Conservation (phyloP, 1,139 yeast species). For the Kodamaea suecica region DNA sequence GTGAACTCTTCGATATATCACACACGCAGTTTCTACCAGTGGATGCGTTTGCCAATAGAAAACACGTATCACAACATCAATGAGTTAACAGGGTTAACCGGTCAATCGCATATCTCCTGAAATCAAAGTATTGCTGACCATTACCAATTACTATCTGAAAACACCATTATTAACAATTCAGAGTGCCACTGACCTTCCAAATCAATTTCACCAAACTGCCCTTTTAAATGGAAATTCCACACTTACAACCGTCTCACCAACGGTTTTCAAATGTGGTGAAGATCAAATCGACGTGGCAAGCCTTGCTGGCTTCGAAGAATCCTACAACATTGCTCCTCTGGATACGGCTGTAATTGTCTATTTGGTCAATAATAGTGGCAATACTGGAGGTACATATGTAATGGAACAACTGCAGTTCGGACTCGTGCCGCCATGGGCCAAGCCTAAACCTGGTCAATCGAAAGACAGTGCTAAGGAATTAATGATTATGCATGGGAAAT, state of each 20-base stretch:
- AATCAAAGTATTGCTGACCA: too few relatives aligned
- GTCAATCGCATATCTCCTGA: too few relatives aligned
- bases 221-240: constrained; percentile 7
- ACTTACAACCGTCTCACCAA: constrained; percentile 5
- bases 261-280: constrained; percentile 4
- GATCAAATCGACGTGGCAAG: constrained; percentile 12
- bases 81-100: too few relatives aligned
- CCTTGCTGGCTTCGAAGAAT: constrained; percentile 18
- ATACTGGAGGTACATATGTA: constrained; percentile 16
- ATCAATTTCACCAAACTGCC: constrained; percentile 27
- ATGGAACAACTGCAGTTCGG: constrained; percentile 45
- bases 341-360: constrained; percentile 34
- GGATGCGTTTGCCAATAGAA: too few relatives aligned
- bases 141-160: too few relatives aligned
- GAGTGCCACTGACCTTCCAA: constrained; percentile 32
- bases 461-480: constrained; percentile 28
- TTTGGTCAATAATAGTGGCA: constrained; percentile 12
- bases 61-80: too few relatives aligned
- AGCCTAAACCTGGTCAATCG: constrained; percentile 23
- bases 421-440: constrained; percentile 41
- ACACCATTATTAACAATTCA: constrained; percentile 19
- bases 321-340: constrained; percentile 45
- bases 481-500: constrained; percentile 29
- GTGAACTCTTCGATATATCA: too few relatives aligned
- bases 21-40: too few relatives aligned